Conservation (phyloP, 805 yeast genomes). For the Helenozyma rhizophorensis region DNA sequence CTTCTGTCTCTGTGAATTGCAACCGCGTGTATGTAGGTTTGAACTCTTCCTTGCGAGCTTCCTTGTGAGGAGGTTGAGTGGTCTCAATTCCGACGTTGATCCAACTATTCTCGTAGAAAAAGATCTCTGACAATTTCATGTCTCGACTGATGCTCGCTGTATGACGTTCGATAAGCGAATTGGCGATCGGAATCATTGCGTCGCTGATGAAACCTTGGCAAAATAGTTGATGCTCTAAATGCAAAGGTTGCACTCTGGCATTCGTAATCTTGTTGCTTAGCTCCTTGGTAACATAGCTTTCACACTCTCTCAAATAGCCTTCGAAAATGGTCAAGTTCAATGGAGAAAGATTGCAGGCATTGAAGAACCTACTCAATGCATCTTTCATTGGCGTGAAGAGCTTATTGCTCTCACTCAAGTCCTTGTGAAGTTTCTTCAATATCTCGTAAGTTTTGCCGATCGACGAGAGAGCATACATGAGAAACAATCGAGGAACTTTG, state of each 20-base stretch:
- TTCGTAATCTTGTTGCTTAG: constrained; percentile 15
- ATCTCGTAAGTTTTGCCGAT: constrained; percentile 59
- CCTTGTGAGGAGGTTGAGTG: not conserved
- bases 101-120: constrained; percentile 67
- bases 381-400: constrained; percentile 48
- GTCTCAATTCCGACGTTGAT: constrained; percentile 37
- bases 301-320: constrained; percentile 57
- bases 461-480: constrained; percentile 63
- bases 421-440: constrained; percentile 53
- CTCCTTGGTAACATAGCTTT: constrained; percentile 31
- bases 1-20: constrained; percentile 17
- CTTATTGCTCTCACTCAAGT: constrained; percentile 36
- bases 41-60: not conserved
- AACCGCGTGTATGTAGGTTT: constrained; percentile 14
- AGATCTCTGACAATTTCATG: constrained; percentile 50
- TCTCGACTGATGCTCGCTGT: constrained; percentile 39
- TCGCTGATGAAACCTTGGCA: constrained; percentile 58
- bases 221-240: constrained; percentile 57
- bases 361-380: constrained; percentile 47
- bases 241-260: constrained; percentile 20
- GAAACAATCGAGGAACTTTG: constrained; percentile 64
- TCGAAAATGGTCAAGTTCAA: constrained; percentile 55
- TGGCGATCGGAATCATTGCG: constrained; percentile 36
- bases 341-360: constrained; percentile 48
- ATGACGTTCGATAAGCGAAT: constrained; percentile 46